Percentiles rank a stretch among this genome's conserved stretches.
Evolutionary conservation across 805 yeast genomes (phyloP).

Genomic region (Pichia ethanolica): DNA sequence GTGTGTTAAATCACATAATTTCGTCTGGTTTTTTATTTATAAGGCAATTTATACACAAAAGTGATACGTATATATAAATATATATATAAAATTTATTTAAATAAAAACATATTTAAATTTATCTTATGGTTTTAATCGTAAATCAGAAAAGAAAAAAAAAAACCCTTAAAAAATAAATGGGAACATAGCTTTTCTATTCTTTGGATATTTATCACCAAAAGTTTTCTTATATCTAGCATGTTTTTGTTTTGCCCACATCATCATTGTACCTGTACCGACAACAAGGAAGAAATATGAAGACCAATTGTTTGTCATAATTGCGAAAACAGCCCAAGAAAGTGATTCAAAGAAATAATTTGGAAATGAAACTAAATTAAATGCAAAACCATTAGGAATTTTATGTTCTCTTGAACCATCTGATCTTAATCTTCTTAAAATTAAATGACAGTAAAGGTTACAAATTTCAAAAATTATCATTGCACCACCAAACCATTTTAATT

Average conservation of each 20-base stretch:
- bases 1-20: no score
- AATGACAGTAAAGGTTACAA: conserved; percentile 68
- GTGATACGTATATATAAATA: no score
- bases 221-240: conserved; percentile 60
- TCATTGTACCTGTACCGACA: conserved; percentile 79
- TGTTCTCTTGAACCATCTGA: conserved; percentile 49
- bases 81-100: no score
- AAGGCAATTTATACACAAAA: no score
- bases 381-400: conserved; percentile 75
- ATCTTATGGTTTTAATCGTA: no score
- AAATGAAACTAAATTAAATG: conserved; percentile 73
- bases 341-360: conserved; percentile 93
- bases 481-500: conserved; percentile 30
- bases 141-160: no score
- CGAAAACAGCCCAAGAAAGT: conserved; percentile 63
- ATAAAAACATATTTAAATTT: no score
- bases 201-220: conserved; percentile 74
- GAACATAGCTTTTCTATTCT: conserved; percentile 66
- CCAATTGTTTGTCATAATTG: conserved; percentile 70
- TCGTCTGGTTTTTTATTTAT: no score
- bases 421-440: conserved; percentile 54
- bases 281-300: conserved; percentile 62
- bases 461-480: conserved; percentile 55
- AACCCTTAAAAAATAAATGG: conserved; percentile 55
- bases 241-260: conserved; percentile 84